Percentiles rank a stretch among this genome's conserved stretches.
phyloP scores from a whole-genome alignment of 257 asterid species.

The Linaria vulgaris region DNA sequence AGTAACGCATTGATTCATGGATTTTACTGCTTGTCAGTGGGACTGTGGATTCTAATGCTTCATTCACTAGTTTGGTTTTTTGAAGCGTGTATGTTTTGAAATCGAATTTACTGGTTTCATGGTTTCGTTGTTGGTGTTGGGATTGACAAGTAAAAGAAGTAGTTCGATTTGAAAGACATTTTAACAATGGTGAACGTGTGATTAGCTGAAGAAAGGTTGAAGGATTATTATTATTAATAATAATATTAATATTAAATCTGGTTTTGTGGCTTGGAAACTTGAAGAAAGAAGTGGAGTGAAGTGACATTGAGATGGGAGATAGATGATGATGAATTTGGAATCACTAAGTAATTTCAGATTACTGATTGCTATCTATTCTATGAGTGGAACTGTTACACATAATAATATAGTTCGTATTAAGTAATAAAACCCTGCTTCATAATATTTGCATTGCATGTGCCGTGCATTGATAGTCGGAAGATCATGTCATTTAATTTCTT shows the following conservation, averaged over 20 bases:
- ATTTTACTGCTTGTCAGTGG: constrained; percentile 30
- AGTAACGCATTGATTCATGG: constrained; percentile 41
- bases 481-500: no score
- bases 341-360: not conserved
- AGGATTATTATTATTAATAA: no score
- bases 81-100: constrained; percentile 33
- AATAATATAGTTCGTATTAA: no score
- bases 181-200: not conserved
- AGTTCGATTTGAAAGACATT: not conserved
- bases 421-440: no score
- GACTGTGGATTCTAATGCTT: constrained; percentile 38
- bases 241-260: not conserved
- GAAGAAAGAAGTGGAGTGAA: not conserved
- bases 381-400: no score
- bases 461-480: no score
- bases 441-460: no score
- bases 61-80: constrained; percentile 27
- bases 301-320: not conserved
- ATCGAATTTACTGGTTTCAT: constrained; percentile 18
- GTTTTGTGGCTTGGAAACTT: not conserved
- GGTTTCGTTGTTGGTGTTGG: no score
- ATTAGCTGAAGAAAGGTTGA: no score
- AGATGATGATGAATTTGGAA: not conserved
- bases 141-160: not conserved
- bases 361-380: not conserved